Base-by-base conservation (phyloP, 139 green algal genomes). In the Chlorella sp. region DNA sequence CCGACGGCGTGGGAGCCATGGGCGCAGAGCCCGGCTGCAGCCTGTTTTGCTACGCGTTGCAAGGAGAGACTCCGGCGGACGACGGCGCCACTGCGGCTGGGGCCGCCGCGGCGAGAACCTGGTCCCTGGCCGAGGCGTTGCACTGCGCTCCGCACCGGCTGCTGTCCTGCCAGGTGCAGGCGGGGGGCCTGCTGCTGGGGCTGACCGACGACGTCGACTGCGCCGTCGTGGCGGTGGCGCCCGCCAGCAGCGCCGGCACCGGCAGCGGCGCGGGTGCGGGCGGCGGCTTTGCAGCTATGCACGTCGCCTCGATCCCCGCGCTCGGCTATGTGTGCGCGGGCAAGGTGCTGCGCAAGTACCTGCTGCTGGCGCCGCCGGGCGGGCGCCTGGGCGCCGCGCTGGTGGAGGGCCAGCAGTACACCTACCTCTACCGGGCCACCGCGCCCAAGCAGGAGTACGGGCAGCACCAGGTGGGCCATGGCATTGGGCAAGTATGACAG, bases 151-250 rank as follows among this genome's bases (percentile, higher is more conserved):
- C 71, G 5, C 71, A 70, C 41, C 48, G 36, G 31, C 29, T 76
- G 35, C 64, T 70, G 25, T 36, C 27, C 19, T 21, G 73, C 21
- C 43, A 63, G 55, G 31, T 35, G 45, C 40, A 50, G 33, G 19
- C 43, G n/a, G 43, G 23, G 42, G 41, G 58, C 25, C 56, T 71
- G 73, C 62, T 87, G 45, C 68, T 93, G 71, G 84, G 83, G 0
- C 36, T 91, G 8, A 82, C 80, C 7, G 84, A 93, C 56, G 88
- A 93, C 53, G 88, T 93, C 29, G 88, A 93, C 68, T 90, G 84
- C 42, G 88, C 88, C 2, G 73, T 90, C 23, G 71, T 91, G 64
- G 33, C 46, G 4, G 55, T 86, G 41, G 68, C 69, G 12, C 65
- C 42, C 38, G 12, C 21, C 23, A 53, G 69, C 58, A 45, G 46